Percentiles rank a stretch among this genome's conserved stretches.
phyloP scores from a whole-genome alignment of 139 green algal species.

The Raphidocelis subcapitata region DNA sequence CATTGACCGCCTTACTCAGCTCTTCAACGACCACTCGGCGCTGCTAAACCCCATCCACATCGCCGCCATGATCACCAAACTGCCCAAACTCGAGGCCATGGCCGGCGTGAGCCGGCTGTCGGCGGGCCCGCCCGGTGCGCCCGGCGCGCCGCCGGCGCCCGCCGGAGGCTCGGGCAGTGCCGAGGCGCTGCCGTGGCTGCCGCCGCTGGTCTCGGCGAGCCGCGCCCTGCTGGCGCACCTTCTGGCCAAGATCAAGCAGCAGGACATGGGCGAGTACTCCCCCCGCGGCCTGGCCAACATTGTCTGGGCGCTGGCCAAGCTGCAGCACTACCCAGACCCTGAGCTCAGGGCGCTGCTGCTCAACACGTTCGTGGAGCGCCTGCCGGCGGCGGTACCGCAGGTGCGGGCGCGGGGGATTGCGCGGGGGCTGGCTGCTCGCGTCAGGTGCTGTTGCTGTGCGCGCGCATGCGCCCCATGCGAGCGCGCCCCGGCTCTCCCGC shows the following conservation, averaged over 20 bases:
- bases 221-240: conserved; percentile 6
- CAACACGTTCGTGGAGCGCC: conserved; percentile 11
- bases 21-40: conserved; percentile 17
- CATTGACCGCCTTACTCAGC: conserved; percentile 16
- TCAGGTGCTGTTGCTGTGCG: too few species aligned
- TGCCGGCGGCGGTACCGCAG: conserved; percentile 22
- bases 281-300: conserved; percentile 24
- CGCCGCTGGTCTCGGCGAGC: neutral
- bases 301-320: conserved; percentile 27
- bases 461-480: too few species aligned
- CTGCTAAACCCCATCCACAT: conserved; percentile 35
- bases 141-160: too few species aligned
- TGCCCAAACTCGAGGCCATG: conserved; percentile 26
- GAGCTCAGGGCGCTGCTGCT: conserved; percentile 22
- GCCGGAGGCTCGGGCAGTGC: too few species aligned
- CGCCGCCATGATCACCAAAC: conserved; percentile 29
- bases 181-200: too few species aligned
- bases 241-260: conserved; percentile 11
- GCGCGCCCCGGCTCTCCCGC: too few species aligned
- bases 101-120: too few species aligned
- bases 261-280: conserved; percentile 19
- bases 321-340: conserved; percentile 16
- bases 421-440: too few species aligned
- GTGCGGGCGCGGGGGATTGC: neutral
- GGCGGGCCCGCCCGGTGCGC: too few species aligned